These are phyloP conservation scores for Aspergillus avenaceus DNA, from an alignment of 495 filamentous ascomycete genomes.

Conservation along the genomic window DNA sequence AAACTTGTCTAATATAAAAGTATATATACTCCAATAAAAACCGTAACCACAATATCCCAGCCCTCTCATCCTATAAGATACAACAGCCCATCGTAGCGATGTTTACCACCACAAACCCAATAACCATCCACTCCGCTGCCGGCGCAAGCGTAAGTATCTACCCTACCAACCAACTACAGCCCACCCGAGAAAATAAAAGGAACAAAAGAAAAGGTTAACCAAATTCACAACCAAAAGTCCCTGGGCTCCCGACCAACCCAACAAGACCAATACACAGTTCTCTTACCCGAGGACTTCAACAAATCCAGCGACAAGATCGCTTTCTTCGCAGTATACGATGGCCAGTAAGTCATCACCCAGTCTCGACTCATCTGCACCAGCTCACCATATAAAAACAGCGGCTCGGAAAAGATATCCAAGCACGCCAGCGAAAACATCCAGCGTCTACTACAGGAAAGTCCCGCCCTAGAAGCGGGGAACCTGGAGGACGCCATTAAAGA, in stretches of 20 bases:
- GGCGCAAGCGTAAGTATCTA: no score
- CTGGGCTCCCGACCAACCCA: slow-evolving; percentile 19
- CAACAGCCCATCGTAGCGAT: no score
- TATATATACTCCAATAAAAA: no score
- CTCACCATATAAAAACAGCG: slow-evolving; percentile 16
- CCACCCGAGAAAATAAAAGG: no score
- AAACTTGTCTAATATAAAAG: no score
- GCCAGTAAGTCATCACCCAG: slow-evolving; percentile 27
- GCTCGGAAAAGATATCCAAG: slow-evolving; percentile 30
- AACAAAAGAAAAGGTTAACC: no score
- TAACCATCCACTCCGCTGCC: no score
- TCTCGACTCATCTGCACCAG: background rate
- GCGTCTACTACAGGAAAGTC: slow-evolving; percentile 21
- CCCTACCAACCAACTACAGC: no score
- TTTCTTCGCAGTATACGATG: slow-evolving; percentile 39
- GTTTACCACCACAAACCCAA: no score
- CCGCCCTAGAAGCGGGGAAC: slow-evolving; percentile 22
- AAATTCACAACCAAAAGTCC: no score
- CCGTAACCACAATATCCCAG: no score
- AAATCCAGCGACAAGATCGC: slow-evolving; percentile 29
- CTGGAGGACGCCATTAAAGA: slow-evolving; percentile 16
- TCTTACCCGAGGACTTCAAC: slow-evolving; percentile 30
- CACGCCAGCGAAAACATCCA: slow-evolving; percentile 31
- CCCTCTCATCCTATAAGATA: no score
- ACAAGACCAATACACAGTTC: slow-evolving; percentile 28